Evolutionary conservation across 192 early-diverging fungal species (phyloP), one percentile per base, ranked within the genome.

Genomic region (Coemansia pectinata): DNA sequence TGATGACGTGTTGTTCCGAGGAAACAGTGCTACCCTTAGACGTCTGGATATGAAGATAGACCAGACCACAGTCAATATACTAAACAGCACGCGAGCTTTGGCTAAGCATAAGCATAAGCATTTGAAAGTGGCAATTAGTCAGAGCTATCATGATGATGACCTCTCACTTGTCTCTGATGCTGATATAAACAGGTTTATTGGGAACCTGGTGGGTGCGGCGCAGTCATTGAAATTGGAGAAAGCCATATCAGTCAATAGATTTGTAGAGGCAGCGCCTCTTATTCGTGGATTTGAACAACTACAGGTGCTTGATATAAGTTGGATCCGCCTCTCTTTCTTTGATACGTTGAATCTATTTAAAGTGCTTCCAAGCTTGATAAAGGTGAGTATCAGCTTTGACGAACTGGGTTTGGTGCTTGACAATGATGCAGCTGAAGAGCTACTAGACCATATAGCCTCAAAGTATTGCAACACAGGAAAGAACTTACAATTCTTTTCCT

Each of bases 51-150:
- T 47, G 3, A 2, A 0, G 6, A 19, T 47, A 19, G 45, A 47
- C 5, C 4, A 19, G 4, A 19, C 2, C 19, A 0, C 45, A 19
- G 45, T 19, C 5, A 47, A 47, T 5, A 7, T 21, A 17, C 2
- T 47, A 5, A 45, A 96, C 73, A n/a, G n/a, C n/a, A n/a, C n/a
- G n/a, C n/a, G n/a, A n/a, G n/a, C n/a, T n/a, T n/a, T n/a, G n/a
- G n/a, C n/a, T n/a, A n/a, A n/a, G n/a, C n/a, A n/a, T n/a, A n/a
- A n/a, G n/a, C n/a, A n/a, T n/a, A n/a, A n/a, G n/a, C n/a, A n/a
- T n/a, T n/a, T n/a, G 27, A 87, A 79, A 4, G 95, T 94, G 70
- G 93, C 73, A 10, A 91, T 89, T 73, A 97, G 95, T 95, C 97
- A 95, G 2, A 93, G 92, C 69, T 98, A 98, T 10, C 90, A 89